phyloP scores from a whole-genome alignment of 257 asterid species.

The Solanum okadae region DNA sequence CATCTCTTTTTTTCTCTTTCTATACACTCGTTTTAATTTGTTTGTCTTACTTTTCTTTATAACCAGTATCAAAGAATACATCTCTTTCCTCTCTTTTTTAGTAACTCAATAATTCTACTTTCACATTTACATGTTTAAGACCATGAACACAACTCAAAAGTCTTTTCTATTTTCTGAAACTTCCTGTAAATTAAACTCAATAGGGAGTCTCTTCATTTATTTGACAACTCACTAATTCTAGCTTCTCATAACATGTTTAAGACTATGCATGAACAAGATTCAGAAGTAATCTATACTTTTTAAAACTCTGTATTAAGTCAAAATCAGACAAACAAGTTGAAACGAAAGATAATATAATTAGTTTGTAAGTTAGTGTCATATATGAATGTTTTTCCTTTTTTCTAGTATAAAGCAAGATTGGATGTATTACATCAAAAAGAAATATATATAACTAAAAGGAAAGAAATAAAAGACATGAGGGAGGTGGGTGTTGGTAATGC shows the following conservation, averaged over 20 bases:
- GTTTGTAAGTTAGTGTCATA: not conserved
- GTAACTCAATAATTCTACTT: not conserved
- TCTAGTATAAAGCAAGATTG: not conserved
- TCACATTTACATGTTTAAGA: not conserved
- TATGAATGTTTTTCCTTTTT: not conserved
- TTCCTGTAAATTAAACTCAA: not conserved
- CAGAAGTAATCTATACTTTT: not conserved
- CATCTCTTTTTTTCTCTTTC: not conserved
- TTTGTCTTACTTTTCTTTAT: not conserved
- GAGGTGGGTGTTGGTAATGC: conserved; percentile 13
- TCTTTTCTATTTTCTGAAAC: not conserved
- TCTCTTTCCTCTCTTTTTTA: not conserved
- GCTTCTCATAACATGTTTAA: not conserved
- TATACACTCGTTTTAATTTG: rapidly evolving
- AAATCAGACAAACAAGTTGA: not conserved
- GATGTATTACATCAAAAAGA: conserved; percentile 1
- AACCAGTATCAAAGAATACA: too few relatives aligned
- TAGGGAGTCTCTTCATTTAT: not conserved
- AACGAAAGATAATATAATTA: not conserved
- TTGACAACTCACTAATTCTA: not conserved
- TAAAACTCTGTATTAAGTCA: not conserved
- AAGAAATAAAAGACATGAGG: conserved; percentile 29
- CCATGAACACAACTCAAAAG: not conserved
- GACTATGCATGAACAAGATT: not conserved
- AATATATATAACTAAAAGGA: not conserved